Evolutionary conservation across 768 basidiomycete species (phyloP).

Genomic region (Cystoderma amianthinum): DNA sequence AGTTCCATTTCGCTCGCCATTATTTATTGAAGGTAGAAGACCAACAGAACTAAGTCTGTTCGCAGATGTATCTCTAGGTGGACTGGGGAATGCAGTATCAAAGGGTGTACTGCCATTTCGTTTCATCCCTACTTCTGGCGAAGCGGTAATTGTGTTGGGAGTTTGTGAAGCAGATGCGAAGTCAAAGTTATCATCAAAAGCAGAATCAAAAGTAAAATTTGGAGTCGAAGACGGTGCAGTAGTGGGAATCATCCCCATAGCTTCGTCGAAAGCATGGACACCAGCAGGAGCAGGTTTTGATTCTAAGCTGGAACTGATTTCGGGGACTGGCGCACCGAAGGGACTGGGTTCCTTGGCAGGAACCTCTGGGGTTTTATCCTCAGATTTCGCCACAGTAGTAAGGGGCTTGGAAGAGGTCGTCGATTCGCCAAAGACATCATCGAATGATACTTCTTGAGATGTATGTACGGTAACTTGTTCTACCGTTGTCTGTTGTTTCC

Average conservation of each 20-base stretch:
- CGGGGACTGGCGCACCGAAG: constrained; percentile 3
- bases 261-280: constrained; percentile 70
- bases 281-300: constrained; percentile 26
- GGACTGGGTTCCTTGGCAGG: constrained; percentile 2
- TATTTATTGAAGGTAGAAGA: neutral
- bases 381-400: neutral
- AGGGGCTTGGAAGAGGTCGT: constrained; percentile 4
- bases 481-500: neutral
- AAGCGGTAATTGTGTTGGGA: constrained; percentile 2
- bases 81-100: constrained; percentile 12
- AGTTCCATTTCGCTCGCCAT: neutral
- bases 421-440: constrained; percentile 15
- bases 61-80: neutral
- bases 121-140: neutral
- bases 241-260: constrained; percentile 48
- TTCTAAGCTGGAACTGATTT: constrained; percentile 7
- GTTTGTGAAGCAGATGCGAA: constrained; percentile 34
- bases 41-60: constrained; percentile 7
- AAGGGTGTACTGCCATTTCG: neutral
- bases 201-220: constrained; percentile 58
- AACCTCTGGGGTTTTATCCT: neutral
- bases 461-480: constrained; percentile 1
- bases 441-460: constrained; percentile 11
- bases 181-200: constrained; percentile 55
- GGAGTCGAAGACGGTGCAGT: constrained; percentile 26